These are phyloP conservation scores for Talaromyces sp. DNA, from an alignment of 2,329 filamentous ascomycete genomes.

Conservation along the genomic window DNA sequence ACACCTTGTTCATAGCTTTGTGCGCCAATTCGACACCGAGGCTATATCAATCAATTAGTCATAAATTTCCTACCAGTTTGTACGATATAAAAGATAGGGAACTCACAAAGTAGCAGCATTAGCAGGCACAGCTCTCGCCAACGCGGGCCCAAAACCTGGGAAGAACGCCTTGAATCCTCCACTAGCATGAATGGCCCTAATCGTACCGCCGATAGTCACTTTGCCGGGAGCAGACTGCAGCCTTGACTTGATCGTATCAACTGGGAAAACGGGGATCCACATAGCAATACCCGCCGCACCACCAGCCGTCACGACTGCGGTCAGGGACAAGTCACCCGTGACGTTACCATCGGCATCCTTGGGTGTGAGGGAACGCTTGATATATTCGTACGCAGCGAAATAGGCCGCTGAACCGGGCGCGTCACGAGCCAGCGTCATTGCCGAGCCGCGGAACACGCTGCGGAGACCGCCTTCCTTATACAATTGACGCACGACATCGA, in stretches of 20 bases:
- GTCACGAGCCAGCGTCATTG: slow-evolving; percentile 89
- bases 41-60: slow-evolving; percentile 24
- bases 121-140: slow-evolving; percentile 88
- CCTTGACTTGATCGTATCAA: slow-evolving; percentile 93
- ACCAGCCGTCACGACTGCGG: slow-evolving; percentile 80
- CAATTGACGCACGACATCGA: slow-evolving; percentile 89
- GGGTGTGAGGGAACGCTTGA: slow-evolving; percentile 84
- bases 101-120: slow-evolving; percentile 85
- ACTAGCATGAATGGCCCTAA: slow-evolving; percentile 75
- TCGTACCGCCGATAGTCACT: slow-evolving; percentile 73
- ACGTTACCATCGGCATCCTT: slow-evolving; percentile 71
- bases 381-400: slow-evolving; percentile 94
- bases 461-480: slow-evolving; percentile 87
- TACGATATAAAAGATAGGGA: background rate
- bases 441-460: slow-evolving; percentile 86
- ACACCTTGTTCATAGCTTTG: slow-evolving; percentile 49
- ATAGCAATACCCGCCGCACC: slow-evolving; percentile 91
- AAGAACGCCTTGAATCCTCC: slow-evolving; percentile 93
- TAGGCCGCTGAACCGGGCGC: slow-evolving; percentile 91
- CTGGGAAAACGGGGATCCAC: slow-evolving; percentile 98
- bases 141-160: slow-evolving; percentile 88
- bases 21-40: slow-evolving; percentile 51
- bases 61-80: background rate
- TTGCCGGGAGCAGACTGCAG: slow-evolving; percentile 88
- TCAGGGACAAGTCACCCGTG: slow-evolving; percentile 72